Evolutionary conservation across 2,329 filamentous ascomycete species (phyloP).

Genomic region (Xylariaceae sp.): DNA sequence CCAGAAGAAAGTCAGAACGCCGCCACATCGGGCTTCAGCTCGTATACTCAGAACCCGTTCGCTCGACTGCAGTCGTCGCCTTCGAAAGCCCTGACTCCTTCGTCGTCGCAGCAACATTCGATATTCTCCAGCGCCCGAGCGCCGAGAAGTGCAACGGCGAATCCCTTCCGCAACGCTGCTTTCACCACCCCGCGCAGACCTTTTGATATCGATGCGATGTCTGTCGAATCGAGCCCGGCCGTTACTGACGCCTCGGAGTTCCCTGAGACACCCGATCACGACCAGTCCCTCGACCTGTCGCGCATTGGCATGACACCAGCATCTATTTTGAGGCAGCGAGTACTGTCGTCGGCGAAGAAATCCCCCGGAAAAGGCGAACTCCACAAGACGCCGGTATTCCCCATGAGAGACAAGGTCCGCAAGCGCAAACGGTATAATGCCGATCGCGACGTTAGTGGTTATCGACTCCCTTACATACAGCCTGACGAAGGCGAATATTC

Average conservation of each 20-base stretch:
- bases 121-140: slow-evolving; percentile 42
- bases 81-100: slow-evolving; percentile 36
- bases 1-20: slow-evolving; percentile 25
- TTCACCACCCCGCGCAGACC: slow-evolving; percentile 59
- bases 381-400: slow-evolving; percentile 35
- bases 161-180: slow-evolving; percentile 57
- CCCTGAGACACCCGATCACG: slow-evolving; percentile 48
- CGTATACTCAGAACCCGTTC: slow-evolving; percentile 33
- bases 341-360: slow-evolving; percentile 34
- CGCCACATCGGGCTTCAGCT: slow-evolving; percentile 33
- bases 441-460: slow-evolving; percentile 49
- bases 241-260: slow-evolving; percentile 53
- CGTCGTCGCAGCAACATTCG: slow-evolving; percentile 34
- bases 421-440: slow-evolving; percentile 50
- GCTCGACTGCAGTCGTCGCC: slow-evolving; percentile 33
- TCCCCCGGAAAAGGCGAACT: slow-evolving; percentile 62
- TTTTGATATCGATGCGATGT: slow-evolving; percentile 47
- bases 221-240: slow-evolving; percentile 56
- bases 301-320: slow-evolving; percentile 47
- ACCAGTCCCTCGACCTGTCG: slow-evolving; percentile 39
- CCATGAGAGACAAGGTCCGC: slow-evolving; percentile 42
- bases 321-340: slow-evolving; percentile 41
- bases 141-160: slow-evolving; percentile 39
- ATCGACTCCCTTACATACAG: slow-evolving; percentile 40
- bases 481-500: slow-evolving; percentile 40